Evolutionary conservation across 2,329 filamentous ascomycete genomes (phyloP).

Genomic region (Cladosporium phlei): DNA sequence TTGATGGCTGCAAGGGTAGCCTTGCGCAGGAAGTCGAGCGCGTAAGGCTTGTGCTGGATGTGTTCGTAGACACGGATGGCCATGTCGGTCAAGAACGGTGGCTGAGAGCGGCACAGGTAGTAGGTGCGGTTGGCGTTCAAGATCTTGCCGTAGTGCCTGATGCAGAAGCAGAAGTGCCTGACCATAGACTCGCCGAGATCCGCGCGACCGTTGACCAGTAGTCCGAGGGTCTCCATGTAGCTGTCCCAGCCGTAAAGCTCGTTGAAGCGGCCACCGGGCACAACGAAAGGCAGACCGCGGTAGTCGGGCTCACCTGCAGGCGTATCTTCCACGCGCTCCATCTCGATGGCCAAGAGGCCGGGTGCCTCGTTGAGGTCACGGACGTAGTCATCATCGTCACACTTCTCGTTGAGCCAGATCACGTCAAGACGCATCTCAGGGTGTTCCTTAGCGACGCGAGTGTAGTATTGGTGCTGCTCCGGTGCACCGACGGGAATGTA

Average conservation of each 20-base stretch:
- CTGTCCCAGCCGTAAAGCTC: slow-evolving; percentile 98
- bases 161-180: slow-evolving; percentile 94
- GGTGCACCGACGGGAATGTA: slow-evolving; percentile 82
- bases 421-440: slow-evolving; percentile 88
- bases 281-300: slow-evolving; percentile 85
- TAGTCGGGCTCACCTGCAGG: slow-evolving; percentile 66
- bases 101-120: slow-evolving; percentile 90
- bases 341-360: slow-evolving; percentile 82
- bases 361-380: slow-evolving; percentile 81
- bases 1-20: slow-evolving; percentile 91
- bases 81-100: slow-evolving; percentile 97
- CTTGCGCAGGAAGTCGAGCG: slow-evolving; percentile 72
- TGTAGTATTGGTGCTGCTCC: slow-evolving; percentile 87
- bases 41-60: slow-evolving; percentile 78
- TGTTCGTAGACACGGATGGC: slow-evolving; percentile 87
- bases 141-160: slow-evolving; percentile 97
- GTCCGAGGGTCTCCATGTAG: slow-evolving; percentile 93
- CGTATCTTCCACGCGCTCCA: slow-evolving; percentile 63
- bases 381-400: slow-evolving; percentile 71
- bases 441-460: slow-evolving; percentile 66
- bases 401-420: slow-evolving; percentile 63
- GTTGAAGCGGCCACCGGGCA: slow-evolving; percentile 95
- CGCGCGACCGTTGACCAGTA: slow-evolving; percentile 78
- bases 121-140: slow-evolving; percentile 95
- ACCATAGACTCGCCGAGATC: slow-evolving; percentile 94